A percentile compares a stretch with the other conserved stretches of the same genome.
These are phyloP conservation scores for Exophiala sideris DNA, from an alignment of 2,329 filamentous ascomycete genomes.

Conservation along the genomic window DNA sequence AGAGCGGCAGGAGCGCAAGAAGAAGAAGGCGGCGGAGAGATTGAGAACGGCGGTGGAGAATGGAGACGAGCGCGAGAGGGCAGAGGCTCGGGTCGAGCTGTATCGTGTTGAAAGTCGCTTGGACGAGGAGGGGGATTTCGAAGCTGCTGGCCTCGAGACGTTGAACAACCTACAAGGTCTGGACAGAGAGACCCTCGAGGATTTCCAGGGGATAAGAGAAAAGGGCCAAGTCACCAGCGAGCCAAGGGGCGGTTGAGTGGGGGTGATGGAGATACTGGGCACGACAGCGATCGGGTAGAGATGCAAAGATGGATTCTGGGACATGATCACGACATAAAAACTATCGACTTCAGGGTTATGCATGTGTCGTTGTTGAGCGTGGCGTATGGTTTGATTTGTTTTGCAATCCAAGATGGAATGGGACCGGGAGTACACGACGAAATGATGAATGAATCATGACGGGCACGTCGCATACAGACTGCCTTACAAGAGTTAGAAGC, in stretches of 20 bases:
- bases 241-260: neutral
- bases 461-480: no score
- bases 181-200: slow-evolving; percentile 8
- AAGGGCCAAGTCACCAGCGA: neutral
- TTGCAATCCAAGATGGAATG: no score
- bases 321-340: no score
- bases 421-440: no score
- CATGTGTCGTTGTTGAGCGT: no score
- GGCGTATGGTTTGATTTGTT: no score
- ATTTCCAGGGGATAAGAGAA: neutral
- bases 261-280: neutral
- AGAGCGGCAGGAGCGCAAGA: slow-evolving; percentile 44
- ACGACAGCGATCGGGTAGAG: neutral
- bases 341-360: no score
- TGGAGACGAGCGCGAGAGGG: slow-evolving; percentile 28
- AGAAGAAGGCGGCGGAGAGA: slow-evolving; percentile 32
- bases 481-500: no score
- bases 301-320: no score
- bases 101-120: slow-evolving; percentile 15
- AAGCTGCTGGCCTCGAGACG: slow-evolving; percentile 14
- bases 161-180: slow-evolving; percentile 16
- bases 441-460: no score
- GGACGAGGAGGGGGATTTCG: slow-evolving; percentile 13
- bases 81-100: slow-evolving; percentile 22
- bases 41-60: slow-evolving; percentile 16